Conservation (phyloP, 2,329 filamentous ascomycete species). For the Arthrocladium fulminans region DNA sequence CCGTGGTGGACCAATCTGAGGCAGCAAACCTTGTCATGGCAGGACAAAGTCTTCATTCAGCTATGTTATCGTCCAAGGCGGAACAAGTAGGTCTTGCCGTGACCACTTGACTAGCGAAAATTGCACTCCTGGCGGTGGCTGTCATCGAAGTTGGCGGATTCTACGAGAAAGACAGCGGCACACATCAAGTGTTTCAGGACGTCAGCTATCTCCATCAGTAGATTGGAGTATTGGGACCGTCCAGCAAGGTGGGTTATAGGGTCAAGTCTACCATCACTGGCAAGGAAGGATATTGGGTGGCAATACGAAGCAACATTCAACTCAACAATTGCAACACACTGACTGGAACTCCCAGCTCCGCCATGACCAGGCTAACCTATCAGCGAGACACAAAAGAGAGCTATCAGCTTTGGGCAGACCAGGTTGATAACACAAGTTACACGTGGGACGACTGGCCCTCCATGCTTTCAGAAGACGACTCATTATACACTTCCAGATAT, state of each 20-base stretch:
- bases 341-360: constrained; percentile 21
- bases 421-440: constrained; percentile 28
- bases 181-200: constrained; percentile 8
- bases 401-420: constrained; percentile 28
- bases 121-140: constrained; percentile 21
- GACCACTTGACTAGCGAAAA: constrained; percentile 16
- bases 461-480: constrained; percentile 26
- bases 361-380: constrained; percentile 29
- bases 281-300: constrained; percentile 1
- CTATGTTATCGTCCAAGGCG: constrained; percentile 17
- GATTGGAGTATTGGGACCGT: constrained; percentile 26
- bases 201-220: constrained; percentile 18
- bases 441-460: constrained; percentile 25
- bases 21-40: constrained; percentile 22
- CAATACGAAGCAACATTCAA: not conserved
- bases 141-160: constrained; percentile 27
- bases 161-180: constrained; percentile 26
- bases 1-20: constrained; percentile 4
- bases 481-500: constrained; percentile 26
- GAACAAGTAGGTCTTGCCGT: constrained; percentile 14
- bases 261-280: not conserved
- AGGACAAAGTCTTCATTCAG: constrained; percentile 20
- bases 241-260: constrained; percentile 17
- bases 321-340: not conserved
- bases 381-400: constrained; percentile 26